A percentile compares a stretch with the other conserved stretches of the same genome.
These are phyloP conservation scores for Tylopilus vinaceipallidus DNA, from an alignment of 768 basidiomycete species.

Conservation along the genomic window DNA sequence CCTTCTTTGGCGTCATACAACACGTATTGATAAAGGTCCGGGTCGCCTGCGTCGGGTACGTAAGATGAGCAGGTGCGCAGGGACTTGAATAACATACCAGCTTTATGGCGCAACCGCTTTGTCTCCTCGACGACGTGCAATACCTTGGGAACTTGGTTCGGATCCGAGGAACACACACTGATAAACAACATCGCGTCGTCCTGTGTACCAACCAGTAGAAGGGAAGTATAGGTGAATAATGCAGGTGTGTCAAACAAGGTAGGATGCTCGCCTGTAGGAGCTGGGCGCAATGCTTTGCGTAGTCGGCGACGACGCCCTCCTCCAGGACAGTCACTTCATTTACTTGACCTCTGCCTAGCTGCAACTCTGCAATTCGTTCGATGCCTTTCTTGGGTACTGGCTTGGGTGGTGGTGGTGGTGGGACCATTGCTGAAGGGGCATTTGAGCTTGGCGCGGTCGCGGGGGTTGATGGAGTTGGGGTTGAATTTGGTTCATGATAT, in stretches of 20 bases:
- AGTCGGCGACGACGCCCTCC: constrained; percentile 63
- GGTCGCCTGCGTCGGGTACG: constrained; percentile 48
- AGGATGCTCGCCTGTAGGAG: constrained; percentile 53
- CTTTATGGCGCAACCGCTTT: constrained; percentile 74
- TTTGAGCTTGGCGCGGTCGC: not conserved
- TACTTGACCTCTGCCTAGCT: constrained; percentile 61
- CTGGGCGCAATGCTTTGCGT: constrained; percentile 63
- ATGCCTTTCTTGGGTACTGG: constrained; percentile 64
- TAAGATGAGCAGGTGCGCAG: not conserved
- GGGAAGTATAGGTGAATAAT: not conserved
- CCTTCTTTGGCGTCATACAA: constrained; percentile 53
- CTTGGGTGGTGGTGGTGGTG: constrained; percentile 52
- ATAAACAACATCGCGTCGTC: constrained; percentile 83
- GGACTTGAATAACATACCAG: constrained; percentile 42
- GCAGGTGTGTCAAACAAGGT: too few species aligned
- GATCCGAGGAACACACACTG: constrained; percentile 61
- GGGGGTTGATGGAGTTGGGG: constrained; percentile 10
- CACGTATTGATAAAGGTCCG: constrained; percentile 75
- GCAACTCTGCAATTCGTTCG: constrained; percentile 71
- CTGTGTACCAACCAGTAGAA: constrained; percentile 31
- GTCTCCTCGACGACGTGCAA: constrained; percentile 77
- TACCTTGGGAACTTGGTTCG: constrained; percentile 71
- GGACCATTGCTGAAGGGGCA: constrained; percentile 5
- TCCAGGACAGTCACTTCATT: constrained; percentile 73
- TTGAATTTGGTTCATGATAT: constrained; percentile 39